Percentiles rank a stretch among this genome's conserved stretches.
phyloP scores from a whole-genome alignment of 2,329 filamentous ascomycete species.

The Colletotrichum magnum region DNA sequence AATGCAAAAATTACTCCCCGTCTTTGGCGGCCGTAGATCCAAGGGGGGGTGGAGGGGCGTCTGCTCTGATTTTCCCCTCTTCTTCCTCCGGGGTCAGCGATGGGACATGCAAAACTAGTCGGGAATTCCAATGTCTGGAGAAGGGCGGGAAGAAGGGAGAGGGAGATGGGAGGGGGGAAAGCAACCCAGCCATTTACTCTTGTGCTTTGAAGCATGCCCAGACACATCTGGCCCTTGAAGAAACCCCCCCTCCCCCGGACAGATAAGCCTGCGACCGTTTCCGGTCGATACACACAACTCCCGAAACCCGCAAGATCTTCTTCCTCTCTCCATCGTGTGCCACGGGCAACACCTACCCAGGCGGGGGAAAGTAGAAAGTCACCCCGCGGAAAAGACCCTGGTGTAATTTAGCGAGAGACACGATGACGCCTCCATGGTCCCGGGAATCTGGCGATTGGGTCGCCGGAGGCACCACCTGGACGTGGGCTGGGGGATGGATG shows the following conservation, averaged over 20 bases:
- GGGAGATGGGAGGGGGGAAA: neutral
- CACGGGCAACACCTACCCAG: too few species aligned
- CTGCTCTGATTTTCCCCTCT: neutral
- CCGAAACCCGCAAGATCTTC: neutral
- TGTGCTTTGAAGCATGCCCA: neutral
- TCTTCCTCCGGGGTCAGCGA: neutral
- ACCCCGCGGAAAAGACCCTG: neutral
- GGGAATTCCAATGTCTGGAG: neutral
- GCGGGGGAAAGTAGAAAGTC: too few species aligned
- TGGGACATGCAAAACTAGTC: neutral
- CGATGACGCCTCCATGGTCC: slow-evolving; percentile 1
- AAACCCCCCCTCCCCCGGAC: neutral
- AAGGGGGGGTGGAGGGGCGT: neutral
- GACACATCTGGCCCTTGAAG: neutral
- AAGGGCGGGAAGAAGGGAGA: neutral
- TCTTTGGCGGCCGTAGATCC: neutral
- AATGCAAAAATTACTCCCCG: too few species aligned
- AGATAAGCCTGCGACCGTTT: neutral
- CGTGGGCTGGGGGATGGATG: too few species aligned
- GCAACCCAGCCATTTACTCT: neutral
- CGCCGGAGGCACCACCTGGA: neutral
- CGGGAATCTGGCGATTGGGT: slow-evolving; percentile 2
- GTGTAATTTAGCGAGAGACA: slow-evolving; percentile 8
- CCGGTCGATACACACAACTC: neutral
- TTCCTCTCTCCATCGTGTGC: too few species aligned